A percentile compares a stretch with the other conserved stretches of the same genome.
These are phyloP conservation scores for Penicillium atrosanguineum DNA, from an alignment of 495 filamentous ascomycete species.

Conservation along the genomic window DNA sequence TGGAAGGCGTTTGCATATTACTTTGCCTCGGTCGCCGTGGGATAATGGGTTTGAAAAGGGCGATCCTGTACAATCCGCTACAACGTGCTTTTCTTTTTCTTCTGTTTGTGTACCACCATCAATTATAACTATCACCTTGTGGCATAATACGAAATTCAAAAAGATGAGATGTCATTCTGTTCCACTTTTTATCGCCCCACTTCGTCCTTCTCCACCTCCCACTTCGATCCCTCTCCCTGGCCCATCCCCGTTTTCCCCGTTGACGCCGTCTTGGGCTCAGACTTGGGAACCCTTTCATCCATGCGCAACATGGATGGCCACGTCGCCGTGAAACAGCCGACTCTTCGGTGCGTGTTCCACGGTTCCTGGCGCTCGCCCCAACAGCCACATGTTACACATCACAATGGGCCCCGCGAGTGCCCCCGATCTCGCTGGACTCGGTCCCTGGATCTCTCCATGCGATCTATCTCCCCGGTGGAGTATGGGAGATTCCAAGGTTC, in stretches of 20 bases:
- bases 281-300: neutral
- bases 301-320: neutral
- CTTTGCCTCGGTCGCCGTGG: slow-evolving; percentile 15
- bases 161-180: neutral
- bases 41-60: slow-evolving; percentile 19
- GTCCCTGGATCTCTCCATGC: slow-evolving; percentile 21
- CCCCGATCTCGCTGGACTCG: neutral
- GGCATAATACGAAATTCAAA: slow-evolving; percentile 19
- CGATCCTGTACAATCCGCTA: slow-evolving; percentile 31
- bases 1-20: slow-evolving; percentile 26
- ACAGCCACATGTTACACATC: slow-evolving; percentile 28
- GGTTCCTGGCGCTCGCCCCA: slow-evolving; percentile 9
- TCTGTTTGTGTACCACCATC: slow-evolving; percentile 21
- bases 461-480: slow-evolving; percentile 24
- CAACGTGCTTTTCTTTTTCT: slow-evolving; percentile 15
- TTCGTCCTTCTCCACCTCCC: neutral
- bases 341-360: slow-evolving; percentile 2
- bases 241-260: too few species aligned
- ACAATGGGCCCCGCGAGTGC: slow-evolving; percentile 12
- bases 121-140: slow-evolving; percentile 2
- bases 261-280: neutral
- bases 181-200: neutral
- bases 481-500: neutral
- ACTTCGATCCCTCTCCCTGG: neutral
- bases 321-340: neutral